Evolutionary conservation across 2,329 filamentous ascomycete genomes (phyloP).

Genomic region (Apiospora malaysiana): DNA sequence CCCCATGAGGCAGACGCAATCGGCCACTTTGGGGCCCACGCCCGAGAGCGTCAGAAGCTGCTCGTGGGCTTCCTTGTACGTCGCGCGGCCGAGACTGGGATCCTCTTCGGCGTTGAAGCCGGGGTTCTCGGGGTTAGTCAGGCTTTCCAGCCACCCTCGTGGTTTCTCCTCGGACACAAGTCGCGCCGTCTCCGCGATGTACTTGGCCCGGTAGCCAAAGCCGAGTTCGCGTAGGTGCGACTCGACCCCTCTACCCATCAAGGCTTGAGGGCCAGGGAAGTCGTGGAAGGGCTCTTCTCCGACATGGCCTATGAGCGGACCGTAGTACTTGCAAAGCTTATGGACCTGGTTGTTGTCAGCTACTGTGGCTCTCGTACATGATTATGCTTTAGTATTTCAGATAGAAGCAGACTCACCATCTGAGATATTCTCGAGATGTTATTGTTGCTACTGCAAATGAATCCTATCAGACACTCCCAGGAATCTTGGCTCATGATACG

Average conservation of each 20-base stretch:
- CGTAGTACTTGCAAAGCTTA: slow-evolving; percentile 88
- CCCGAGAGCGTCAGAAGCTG: slow-evolving; percentile 80
- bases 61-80: slow-evolving; percentile 81
- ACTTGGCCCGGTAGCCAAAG: slow-evolving; percentile 94
- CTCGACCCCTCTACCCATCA: slow-evolving; percentile 80
- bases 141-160: slow-evolving; percentile 73
- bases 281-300: slow-evolving; percentile 80
- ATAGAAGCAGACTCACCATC: slow-evolving; percentile 67
- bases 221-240: slow-evolving; percentile 79
- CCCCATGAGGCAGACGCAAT: slow-evolving; percentile 96
- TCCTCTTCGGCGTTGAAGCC: slow-evolving; percentile 56
- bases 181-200: slow-evolving; percentile 84
- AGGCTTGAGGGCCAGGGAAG: slow-evolving; percentile 77
- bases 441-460: slow-evolving; percentile 99
- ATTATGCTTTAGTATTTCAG: background rate
- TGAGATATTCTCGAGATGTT: slow-evolving; percentile 94
- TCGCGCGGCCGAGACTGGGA: slow-evolving; percentile 58
- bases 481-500: slow-evolving; percentile 93
- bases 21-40: slow-evolving; percentile 95
- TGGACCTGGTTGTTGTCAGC: slow-evolving; percentile 61
- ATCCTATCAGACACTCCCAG: slow-evolving; percentile 92
- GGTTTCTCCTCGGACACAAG: slow-evolving; percentile 73
- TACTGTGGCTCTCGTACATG: background rate
- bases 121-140: slow-evolving; percentile 79
- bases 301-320: slow-evolving; percentile 74